phyloP scores from a whole-genome alignment of 2,329 filamentous ascomycete species.

The Coniella lustricola region DNA sequence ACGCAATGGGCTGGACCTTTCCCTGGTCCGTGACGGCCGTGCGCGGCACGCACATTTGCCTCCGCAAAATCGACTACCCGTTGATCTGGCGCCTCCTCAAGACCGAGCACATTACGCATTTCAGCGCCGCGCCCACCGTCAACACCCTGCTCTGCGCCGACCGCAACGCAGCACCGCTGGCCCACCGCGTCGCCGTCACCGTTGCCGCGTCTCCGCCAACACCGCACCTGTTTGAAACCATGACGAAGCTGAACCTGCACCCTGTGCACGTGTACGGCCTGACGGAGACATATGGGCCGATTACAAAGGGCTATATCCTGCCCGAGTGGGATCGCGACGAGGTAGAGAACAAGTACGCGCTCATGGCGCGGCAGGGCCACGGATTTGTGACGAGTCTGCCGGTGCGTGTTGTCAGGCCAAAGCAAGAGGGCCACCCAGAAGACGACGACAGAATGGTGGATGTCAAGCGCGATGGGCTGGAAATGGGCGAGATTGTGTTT shows the following conservation, averaged over 20 bases:
- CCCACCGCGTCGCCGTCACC: constrained; percentile 71
- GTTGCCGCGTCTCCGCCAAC: constrained; percentile 90
- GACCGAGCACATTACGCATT: constrained; percentile 83
- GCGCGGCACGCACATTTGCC: constrained; percentile 87
- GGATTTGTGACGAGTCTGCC: constrained; percentile 81
- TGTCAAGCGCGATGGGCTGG: constrained; percentile 40
- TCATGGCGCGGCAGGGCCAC: constrained; percentile 91
- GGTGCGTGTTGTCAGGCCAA: constrained; percentile 73
- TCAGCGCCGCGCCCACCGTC: constrained; percentile 92
- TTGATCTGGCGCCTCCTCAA: constrained; percentile 87
- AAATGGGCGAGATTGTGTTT: constrained; percentile 60
- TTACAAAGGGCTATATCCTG: constrained; percentile 87
- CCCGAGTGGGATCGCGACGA: constrained; percentile 75
- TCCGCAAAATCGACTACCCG: constrained; percentile 91
- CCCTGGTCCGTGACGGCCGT: constrained; percentile 92
- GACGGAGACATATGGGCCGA: constrained; percentile 87
- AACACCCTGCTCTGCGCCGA: constrained; percentile 86
- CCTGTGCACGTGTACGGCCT: constrained; percentile 92
- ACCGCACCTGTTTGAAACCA: constrained; percentile 84
- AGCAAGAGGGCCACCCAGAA: constrained; percentile 36
- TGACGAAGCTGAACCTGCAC: constrained; percentile 72
- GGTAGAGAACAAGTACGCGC: constrained; percentile 69
- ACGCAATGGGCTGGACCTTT: constrained; percentile 74
- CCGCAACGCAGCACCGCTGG: constrained; percentile 63
- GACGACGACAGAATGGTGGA: constrained; percentile 55